Conservation (phyloP, 176 grass and related monocot species). For the Pharus latifolius region DNA sequence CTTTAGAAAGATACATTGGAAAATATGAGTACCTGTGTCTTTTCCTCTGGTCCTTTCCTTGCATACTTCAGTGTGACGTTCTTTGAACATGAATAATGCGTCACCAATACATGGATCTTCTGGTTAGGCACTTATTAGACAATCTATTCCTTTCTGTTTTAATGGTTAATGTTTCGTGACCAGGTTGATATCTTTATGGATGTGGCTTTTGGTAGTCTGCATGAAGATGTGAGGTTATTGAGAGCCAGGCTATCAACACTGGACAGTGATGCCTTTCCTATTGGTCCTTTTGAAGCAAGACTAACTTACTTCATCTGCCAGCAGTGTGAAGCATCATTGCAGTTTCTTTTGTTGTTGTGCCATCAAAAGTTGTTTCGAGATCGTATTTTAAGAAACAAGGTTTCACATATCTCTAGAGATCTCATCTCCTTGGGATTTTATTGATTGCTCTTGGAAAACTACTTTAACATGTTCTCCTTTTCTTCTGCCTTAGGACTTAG, state of each 20-base stretch:
- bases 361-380: conserved; percentile 88
- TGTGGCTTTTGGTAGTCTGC: conserved; percentile 74
- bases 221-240: conserved; percentile 75
- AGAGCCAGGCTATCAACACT: conserved; percentile 36
- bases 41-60: background rate
- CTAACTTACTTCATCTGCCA: conserved; percentile 66
- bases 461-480: background rate
- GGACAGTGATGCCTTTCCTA: conserved; percentile 17
- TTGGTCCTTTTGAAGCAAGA: conserved; percentile 31
- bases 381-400: conserved; percentile 82
- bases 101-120: background rate
- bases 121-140: background rate
- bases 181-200: conserved; percentile 96
- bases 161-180: conserved; percentile 13
- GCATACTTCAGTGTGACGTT: background rate
- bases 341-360: conserved; percentile 85
- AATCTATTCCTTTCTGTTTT: conserved; percentile 9
- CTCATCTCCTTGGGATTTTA: background rate
- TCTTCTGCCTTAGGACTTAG: background rate
- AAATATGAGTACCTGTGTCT: background rate
- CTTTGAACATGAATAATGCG: background rate
- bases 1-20: background rate
- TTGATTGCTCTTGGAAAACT: background rate
- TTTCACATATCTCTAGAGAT: conserved; percentile 16
- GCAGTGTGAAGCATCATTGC: conserved; percentile 82